Base-by-base conservation (phyloP, 2,329 filamentous ascomycete species). In the Cephalotrichum gorgonifer region DNA sequence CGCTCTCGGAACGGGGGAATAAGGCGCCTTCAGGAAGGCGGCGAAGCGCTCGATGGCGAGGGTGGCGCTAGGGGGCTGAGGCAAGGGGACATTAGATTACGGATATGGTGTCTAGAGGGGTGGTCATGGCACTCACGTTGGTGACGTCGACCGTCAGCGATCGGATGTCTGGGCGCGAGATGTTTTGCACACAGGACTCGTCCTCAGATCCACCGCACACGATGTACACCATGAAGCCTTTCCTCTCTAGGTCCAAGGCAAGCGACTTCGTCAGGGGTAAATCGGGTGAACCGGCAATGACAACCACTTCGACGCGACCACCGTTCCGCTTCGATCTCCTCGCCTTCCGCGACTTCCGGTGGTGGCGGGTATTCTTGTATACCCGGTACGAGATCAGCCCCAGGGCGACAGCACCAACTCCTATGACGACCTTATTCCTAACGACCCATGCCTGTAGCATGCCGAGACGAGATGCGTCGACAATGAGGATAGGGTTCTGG, bases 151-250 rank as follows among this genome's bases (percentile, higher is more conserved):
- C 76, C 61, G 81, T 81, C 51, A 98, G 69, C 7, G 91, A 82
- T 54, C 85, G 79, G 54, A 97, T 85, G 61, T 97, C 93, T 6
- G 81, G 74, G 53, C 88, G 76, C n/a, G 82, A 77, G 63, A 95
- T 79, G 52, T 79, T 77, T 52, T 87, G 79, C 14, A 97, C 82
- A 54, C 85, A 70, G 31, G 83, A 74, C 63, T 97, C 89, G 56
- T 97, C 91, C 58, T 95, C 87, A 51, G 82, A 70, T n/a, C 81
- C 88, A 54, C 81, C 85, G 58, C 89, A 91, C 1, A 95, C 86
- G 52, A 98, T 75, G 64, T 89, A 98, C 50, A 97, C 88, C 52
- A 97, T 86, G 64, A 94, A 97, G 4, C 93, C 93, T 54, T 89
- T 81, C 52, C 89, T 76, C 68, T 97, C 93, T 56, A 98, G 73